These are phyloP conservation scores for Colletotrichum kahawae DNA, from an alignment of 2,329 filamentous ascomycete species.

Conservation along the genomic window DNA sequence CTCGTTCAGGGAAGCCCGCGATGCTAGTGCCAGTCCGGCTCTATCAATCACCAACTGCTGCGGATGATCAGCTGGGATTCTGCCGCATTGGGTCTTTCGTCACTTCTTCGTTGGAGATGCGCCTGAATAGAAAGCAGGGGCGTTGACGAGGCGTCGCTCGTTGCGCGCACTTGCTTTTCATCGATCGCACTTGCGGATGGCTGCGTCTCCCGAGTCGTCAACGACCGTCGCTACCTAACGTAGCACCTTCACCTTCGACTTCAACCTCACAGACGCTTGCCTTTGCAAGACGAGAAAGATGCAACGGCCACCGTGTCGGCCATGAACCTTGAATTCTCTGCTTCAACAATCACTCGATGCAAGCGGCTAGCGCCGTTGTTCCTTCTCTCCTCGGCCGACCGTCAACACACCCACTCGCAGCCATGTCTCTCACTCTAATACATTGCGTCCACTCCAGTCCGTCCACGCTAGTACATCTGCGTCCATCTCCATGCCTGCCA, in stretches of 20 bases:
- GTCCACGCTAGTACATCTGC: conserved; percentile 3
- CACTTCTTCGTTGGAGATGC: neutral
- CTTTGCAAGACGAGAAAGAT: neutral
- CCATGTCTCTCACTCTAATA: conserved; percentile 15
- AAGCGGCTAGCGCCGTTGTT: neutral
- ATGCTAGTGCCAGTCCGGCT: conserved; percentile 5
- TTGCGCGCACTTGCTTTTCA: neutral
- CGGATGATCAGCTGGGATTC: conserved; percentile 1
- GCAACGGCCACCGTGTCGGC: neutral
- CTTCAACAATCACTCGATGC: neutral
- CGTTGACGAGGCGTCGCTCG: neutral
- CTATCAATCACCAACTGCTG: neutral
- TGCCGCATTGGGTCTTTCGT: neutral
- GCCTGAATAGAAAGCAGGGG: neutral
- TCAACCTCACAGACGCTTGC: neutral
- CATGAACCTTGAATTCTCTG: neutral
- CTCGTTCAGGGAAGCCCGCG: conserved; percentile 3
- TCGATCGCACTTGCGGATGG: neutral
- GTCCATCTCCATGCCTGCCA: conserved; percentile 8
- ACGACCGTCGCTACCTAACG: neutral
- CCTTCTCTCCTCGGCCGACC: neutral
- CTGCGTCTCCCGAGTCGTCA: neutral
- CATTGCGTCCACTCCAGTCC: neutral
- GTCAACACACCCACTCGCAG: neutral
- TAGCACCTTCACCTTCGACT: neutral